phyloP scores from a whole-genome alignment of 2,329 filamentous ascomycete species.

The Botrytis squamosa region DNA sequence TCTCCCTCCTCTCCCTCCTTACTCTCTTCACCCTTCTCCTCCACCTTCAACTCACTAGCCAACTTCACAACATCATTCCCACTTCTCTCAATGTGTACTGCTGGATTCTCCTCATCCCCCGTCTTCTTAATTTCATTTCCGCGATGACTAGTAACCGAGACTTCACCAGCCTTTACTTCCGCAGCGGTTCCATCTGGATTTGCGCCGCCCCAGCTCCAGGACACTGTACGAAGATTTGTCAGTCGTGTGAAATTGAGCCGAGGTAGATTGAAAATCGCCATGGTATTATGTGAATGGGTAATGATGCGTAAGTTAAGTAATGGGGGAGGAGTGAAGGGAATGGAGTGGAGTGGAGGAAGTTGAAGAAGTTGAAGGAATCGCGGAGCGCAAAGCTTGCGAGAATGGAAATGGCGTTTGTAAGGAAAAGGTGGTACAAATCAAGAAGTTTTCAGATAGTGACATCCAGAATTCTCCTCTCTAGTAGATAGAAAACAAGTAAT shows the following conservation, averaged over 20 bases:
- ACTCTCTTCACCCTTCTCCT: slow-evolving; percentile 22
- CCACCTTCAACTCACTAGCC: slow-evolving; percentile 58
- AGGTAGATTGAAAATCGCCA: neutral
- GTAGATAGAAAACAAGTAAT: neutral
- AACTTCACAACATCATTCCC: slow-evolving; percentile 66
- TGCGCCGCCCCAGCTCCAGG: slow-evolving; percentile 59
- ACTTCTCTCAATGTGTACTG: slow-evolving; percentile 56
- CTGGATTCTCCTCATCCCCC: slow-evolving; percentile 58
- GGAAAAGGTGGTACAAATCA: neutral
- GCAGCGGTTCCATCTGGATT: slow-evolving; percentile 57
- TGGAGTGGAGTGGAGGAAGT: too few relatives aligned
- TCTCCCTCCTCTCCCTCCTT: slow-evolving; percentile 42
- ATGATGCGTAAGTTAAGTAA: neutral
- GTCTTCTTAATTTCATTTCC: slow-evolving; percentile 66
- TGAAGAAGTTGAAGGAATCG: neutral
- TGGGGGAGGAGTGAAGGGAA: neutral
- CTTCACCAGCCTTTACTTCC: slow-evolving; percentile 58
- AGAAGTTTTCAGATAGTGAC: neutral
- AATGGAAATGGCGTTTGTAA: neutral
- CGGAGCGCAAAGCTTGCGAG: neutral
- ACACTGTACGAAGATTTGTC: slow-evolving; percentile 46
- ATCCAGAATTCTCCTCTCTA: neutral
- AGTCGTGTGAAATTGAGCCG: neutral
- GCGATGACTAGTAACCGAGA: slow-evolving; percentile 58
- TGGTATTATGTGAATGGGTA: neutral